phyloP scores from a whole-genome alignment of 2,329 filamentous ascomycete species.

The Dothiorella sarmentorum region DNA sequence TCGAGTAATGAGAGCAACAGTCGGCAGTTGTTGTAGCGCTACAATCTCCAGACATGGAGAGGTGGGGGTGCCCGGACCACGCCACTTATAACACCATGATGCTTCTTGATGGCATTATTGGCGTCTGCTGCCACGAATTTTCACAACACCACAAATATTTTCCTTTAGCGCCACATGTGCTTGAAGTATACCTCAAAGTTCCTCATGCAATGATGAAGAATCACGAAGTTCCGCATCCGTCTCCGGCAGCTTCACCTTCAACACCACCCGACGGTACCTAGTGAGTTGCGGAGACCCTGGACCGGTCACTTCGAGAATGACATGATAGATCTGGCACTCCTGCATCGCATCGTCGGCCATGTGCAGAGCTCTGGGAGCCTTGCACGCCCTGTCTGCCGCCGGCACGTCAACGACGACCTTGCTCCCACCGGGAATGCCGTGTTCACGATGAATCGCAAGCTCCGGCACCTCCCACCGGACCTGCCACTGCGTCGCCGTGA shows the following conservation, averaged over 20 bases:
- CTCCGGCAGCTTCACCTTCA: constrained; percentile 26
- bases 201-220: neutral
- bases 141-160: neutral
- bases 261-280: constrained; percentile 46
- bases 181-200: neutral
- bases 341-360: constrained; percentile 32
- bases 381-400: constrained; percentile 41
- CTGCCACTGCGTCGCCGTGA: constrained; percentile 44
- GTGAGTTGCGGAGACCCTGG: constrained; percentile 44
- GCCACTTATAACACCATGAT: neutral
- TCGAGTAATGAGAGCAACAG: neutral
- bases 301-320: constrained; percentile 50
- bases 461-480: constrained; percentile 41
- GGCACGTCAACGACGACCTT: constrained; percentile 42
- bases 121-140: neutral
- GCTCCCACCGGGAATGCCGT: constrained; percentile 22
- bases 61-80: neutral
- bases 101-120: neutral
- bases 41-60: neutral
- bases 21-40: neutral
- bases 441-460: constrained; percentile 32
- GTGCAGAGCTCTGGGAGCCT: constrained; percentile 31
- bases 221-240: neutral
- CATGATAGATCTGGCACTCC: constrained; percentile 46
- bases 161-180: neutral